Conservation (phyloP, 768 basidiomycete species). For the Tricholoma furcatifolium region DNA sequence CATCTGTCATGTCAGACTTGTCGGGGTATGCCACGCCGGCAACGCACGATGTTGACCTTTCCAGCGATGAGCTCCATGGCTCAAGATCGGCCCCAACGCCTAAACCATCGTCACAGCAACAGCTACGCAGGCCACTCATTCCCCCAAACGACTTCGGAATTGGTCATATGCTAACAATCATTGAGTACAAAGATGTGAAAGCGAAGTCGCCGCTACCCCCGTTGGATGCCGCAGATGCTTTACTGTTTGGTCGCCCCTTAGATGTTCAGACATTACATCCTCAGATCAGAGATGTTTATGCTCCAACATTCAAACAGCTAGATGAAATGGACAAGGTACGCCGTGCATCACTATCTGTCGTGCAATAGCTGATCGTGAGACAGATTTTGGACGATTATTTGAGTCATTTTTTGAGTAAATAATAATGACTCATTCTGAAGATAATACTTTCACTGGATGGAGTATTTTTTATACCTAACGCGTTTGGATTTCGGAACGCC, state of each 20-base stretch:
- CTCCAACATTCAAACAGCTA: slow-evolving; percentile 65
- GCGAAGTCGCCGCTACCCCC: slow-evolving; percentile 30
- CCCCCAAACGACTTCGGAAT: slow-evolving; percentile 88
- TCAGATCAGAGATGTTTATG: slow-evolving; percentile 67
- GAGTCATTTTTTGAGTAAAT: slow-evolving; percentile 8
- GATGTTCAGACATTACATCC: slow-evolving; percentile 70
- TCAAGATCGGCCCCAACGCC: slow-evolving; percentile 26
- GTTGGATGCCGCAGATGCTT: slow-evolving; percentile 65
- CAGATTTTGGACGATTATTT: slow-evolving; percentile 19
- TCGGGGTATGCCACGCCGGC: slow-evolving; percentile 49
- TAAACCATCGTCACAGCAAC: slow-evolving; percentile 24
- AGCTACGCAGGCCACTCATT: slow-evolving; percentile 46
- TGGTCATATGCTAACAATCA: slow-evolving; percentile 82
- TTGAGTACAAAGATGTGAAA: slow-evolving; percentile 61
- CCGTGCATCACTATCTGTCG: not conserved
- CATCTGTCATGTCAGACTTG: slow-evolving; percentile 69
- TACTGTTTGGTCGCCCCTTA: slow-evolving; percentile 67
- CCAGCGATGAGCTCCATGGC: slow-evolving; percentile 20
- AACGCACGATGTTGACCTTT: slow-evolving; percentile 20
- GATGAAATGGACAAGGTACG: slow-evolving; percentile 79
- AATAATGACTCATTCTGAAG: not conserved
- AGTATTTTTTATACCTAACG: too few relatives aligned
- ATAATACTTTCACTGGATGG: too few relatives aligned
- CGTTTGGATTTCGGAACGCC: too few relatives aligned
- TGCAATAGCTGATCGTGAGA: not conserved